A percentile compares a stretch with the other conserved stretches of the same genome.
These are phyloP conservation scores for Myxozyma lipomycoides DNA, from an alignment of 805 yeast species.

Conservation along the genomic window DNA sequence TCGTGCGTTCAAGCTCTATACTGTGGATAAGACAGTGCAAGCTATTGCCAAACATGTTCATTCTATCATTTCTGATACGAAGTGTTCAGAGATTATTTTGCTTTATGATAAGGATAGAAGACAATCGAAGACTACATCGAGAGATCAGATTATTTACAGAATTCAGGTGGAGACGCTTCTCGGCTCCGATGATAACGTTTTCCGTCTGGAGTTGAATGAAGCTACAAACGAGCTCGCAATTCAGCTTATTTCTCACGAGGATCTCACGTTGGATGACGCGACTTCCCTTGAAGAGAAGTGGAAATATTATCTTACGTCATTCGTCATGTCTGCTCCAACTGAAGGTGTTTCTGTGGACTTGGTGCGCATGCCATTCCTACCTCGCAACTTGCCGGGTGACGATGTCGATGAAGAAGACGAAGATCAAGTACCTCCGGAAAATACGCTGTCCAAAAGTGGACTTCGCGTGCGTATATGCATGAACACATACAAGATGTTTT, in stretches of 20 bases:
- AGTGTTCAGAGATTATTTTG: conserved; percentile 72
- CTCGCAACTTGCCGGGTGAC: conserved; percentile 39
- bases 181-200: conserved; percentile 87
- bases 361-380: conserved; percentile 74
- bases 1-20: conserved; percentile 86
- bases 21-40: conserved; percentile 88
- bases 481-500: conserved; percentile 73
- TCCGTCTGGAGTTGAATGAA: conserved; percentile 69
- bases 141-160: conserved; percentile 85
- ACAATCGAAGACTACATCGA: conserved; percentile 61
- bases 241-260: conserved; percentile 83
- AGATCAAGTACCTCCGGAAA: conserved; percentile 1
- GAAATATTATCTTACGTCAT: conserved; percentile 91
- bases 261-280: conserved; percentile 72
- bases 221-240: conserved; percentile 53
- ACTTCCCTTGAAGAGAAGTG: conserved; percentile 73
- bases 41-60: conserved; percentile 83
- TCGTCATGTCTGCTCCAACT: conserved; percentile 92
- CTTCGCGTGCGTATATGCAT: conserved; percentile 74
- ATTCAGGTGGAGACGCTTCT: conserved; percentile 79
- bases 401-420: conserved; percentile 28
- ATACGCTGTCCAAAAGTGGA: conserved; percentile 43
- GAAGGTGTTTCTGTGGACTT: conserved; percentile 85
- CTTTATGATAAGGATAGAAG: conserved; percentile 80
- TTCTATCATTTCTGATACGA: conserved; percentile 69